Percentiles rank a stretch among this genome's conserved stretches.
These are phyloP conservation scores for Tolypocladium pustulatum DNA, from an alignment of 2,329 filamentous ascomycete species.

Conservation along the genomic window DNA sequence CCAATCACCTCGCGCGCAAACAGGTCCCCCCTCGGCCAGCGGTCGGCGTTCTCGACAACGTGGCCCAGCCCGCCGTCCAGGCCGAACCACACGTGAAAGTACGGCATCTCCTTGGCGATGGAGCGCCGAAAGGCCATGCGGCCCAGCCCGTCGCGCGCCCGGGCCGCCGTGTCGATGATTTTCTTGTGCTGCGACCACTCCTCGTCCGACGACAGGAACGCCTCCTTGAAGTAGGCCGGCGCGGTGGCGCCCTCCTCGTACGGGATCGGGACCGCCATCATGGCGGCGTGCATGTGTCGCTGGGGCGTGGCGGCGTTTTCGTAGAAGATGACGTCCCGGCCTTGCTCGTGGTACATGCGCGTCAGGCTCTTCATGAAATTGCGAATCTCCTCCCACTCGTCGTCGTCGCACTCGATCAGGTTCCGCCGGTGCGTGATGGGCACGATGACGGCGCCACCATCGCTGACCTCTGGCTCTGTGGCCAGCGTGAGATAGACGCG, in stretches of 20 bases:
- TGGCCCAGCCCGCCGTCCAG: conserved; percentile 89
- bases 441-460: conserved; percentile 78
- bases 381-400: conserved; percentile 97
- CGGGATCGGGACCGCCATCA: conserved; percentile 79
- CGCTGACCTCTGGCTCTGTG: conserved; percentile 77
- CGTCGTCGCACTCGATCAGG: conserved; percentile 94
- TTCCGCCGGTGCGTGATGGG: conserved; percentile 81
- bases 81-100: conserved; percentile 95
- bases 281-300: conserved; percentile 70
- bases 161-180: conserved; percentile 74
- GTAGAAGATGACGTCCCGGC: conserved; percentile 90
- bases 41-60: conserved; percentile 73
- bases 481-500: conserved; percentile 80
- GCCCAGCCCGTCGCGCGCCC: conserved; percentile 56
- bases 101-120: conserved; percentile 92
- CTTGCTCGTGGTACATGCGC: conserved; percentile 88
- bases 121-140: conserved; percentile 71
- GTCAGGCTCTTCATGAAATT: conserved; percentile 98
- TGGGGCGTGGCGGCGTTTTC: conserved; percentile 84
- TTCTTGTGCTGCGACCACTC: conserved; percentile 96
- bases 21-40: conserved; percentile 84
- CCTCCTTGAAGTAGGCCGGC: conserved; percentile 91
- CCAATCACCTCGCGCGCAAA: conserved; percentile 89
- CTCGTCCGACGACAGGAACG: conserved; percentile 76
- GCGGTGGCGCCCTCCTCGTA: conserved; percentile 85